Conservation (phyloP, 2,329 filamentous ascomycete genomes). For the Aspergillus fijiensis region DNA sequence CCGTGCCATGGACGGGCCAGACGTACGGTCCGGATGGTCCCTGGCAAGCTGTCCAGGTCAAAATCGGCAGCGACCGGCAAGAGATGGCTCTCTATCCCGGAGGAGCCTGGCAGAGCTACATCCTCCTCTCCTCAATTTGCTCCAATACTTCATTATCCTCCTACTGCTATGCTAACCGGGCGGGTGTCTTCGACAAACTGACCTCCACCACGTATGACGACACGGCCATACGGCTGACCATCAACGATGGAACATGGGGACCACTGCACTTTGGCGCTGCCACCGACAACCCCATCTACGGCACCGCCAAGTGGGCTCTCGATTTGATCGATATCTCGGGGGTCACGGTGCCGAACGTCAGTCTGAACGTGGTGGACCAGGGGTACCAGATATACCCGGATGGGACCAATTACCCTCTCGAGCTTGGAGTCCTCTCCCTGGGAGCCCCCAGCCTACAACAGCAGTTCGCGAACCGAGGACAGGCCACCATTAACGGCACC, state of each 20-base stretch:
- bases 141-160: constrained; percentile 8
- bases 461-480: not conserved
- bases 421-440: constrained; percentile 16
- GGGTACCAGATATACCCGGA: constrained; percentile 11
- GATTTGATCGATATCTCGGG: not conserved
- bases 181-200: constrained; percentile 1
- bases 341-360: constrained; percentile 1
- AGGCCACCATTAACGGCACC: not conserved
- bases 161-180: constrained; percentile 6
- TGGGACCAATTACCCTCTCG: constrained; percentile 12
- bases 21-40: constrained; percentile 20
- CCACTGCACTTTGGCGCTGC: not conserved
- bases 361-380: constrained; percentile 2
- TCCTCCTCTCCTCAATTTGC: constrained; percentile 2
- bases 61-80: constrained; percentile 5
- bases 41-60: constrained; percentile 21
- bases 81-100: constrained; percentile 15
- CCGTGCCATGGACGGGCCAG: constrained; percentile 9
- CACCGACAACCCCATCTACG: not conserved
- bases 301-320: not conserved
- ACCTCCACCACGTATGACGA: not conserved
- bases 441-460: constrained; percentile 14
- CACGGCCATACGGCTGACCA: not conserved
- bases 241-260: not conserved
- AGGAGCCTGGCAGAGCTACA: constrained; percentile 8